Evolutionary conservation across 2,329 filamentous ascomycete genomes (phyloP).

Genomic region (Xylaria multiplex): DNA sequence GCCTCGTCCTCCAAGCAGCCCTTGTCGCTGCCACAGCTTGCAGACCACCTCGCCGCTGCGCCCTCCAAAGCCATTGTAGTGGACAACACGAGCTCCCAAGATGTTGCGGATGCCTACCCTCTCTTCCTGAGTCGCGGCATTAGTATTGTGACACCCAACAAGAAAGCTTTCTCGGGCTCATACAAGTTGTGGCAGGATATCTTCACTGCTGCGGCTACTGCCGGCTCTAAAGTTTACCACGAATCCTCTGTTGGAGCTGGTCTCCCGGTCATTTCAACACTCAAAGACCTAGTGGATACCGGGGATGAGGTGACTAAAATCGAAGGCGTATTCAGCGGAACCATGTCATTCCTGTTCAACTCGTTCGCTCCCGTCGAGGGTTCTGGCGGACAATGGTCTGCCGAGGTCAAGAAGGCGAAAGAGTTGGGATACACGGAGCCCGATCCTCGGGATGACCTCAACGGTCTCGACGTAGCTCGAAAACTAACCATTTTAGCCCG

Average conservation of each 20-base stretch:
- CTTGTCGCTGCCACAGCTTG: constrained; percentile 74
- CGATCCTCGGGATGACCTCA: constrained; percentile 86
- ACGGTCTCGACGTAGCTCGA: constrained; percentile 89
- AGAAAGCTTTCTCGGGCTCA: constrained; percentile 92
- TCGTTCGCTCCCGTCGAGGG: constrained; percentile 86
- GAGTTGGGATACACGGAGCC: constrained; percentile 92
- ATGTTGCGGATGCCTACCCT: constrained; percentile 85
- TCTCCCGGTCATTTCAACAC: constrained; percentile 89
- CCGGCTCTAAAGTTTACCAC: constrained; percentile 88
- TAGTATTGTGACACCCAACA: constrained; percentile 95
- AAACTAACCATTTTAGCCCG: constrained; percentile 96
- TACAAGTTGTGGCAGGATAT: constrained; percentile 88
- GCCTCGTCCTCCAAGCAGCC: constrained; percentile 71
- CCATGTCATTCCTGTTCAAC: constrained; percentile 98
- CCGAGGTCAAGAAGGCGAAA: constrained; percentile 92
- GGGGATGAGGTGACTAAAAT: constrained; percentile 92
- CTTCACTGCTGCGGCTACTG: constrained; percentile 75
- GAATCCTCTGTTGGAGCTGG: constrained; percentile 95
- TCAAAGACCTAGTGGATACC: constrained; percentile 93
- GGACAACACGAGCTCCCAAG: constrained; percentile 94
- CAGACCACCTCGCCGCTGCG: constrained; percentile 79
- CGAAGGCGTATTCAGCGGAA: constrained; percentile 97
- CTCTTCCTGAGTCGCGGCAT: constrained; percentile 82
- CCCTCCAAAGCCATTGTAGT: constrained; percentile 84
- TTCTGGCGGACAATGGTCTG: constrained; percentile 83